Base-by-base conservation (phyloP, 176 grass and related monocot genomes). In the Zoysia pacifica region DNA sequence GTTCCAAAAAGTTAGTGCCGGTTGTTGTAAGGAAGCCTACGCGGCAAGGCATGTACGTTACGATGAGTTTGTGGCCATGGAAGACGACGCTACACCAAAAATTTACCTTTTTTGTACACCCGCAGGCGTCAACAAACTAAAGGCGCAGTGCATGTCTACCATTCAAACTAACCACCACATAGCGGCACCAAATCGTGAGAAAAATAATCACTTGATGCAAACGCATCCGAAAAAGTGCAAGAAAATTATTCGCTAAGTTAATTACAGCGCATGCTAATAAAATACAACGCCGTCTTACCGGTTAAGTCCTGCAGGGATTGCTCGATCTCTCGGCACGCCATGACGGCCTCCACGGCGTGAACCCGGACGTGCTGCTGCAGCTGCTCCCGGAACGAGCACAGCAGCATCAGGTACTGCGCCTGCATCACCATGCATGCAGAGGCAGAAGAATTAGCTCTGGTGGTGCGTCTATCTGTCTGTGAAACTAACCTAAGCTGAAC, bases 271-370 rank as follows among this genome's bases (percentile, higher is more conserved):
- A 28, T 28, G 28, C 0, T 9, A 6, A 41, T 46, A 1, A 14
- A 55, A 76, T 14, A 43, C 11, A 37, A 15, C 28, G 28, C 28
- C 28, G 28, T 28, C 5, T 81, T 90, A 99, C 97, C 97, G 18
- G 97, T 99, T 15, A 99, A 81, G 82, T 96, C 97, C 72, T 99
- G 97, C 48, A 99, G 77, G 7, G 97, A 91, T 63, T 99, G 97
- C 84, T 99, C 97, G 86, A 99, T 99, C 84, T 99, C 97, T 11
- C 97, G 91, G 92, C 97, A 99, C 51, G 97, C 93, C 84, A 99
- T 91, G 86, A 99, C 97, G 64, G 97, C 97, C 97, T 99, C 97
- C 76, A 99, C 97, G 77, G 97, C 97, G 85, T 99, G 97, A 83
- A 95, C 97, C 67, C 97, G 85, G 79, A 99, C 97, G 68, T 99